A percentile compares a stretch with the other conserved stretches of the same genome.
phyloP scores from a whole-genome alignment of 163 green algal species.

The Coccomyxa subellipsoidea region DNA sequence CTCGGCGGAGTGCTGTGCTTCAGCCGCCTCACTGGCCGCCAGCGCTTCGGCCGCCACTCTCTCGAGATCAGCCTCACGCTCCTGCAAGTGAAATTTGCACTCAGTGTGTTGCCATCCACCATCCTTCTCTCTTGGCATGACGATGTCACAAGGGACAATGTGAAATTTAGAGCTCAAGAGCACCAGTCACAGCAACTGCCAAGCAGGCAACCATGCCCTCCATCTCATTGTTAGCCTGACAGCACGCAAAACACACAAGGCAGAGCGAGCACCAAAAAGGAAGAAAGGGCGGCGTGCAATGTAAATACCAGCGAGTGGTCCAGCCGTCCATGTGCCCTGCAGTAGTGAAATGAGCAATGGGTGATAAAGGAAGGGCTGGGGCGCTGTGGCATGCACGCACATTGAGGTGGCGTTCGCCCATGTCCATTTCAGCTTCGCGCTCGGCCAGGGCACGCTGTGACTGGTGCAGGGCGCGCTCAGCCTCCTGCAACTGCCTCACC shows the following conservation, averaged over 20 bases:
- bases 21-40: constrained; percentile 17
- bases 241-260: no score
- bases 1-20: constrained; percentile 19
- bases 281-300: no score
- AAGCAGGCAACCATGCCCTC: no score
- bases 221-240: no score
- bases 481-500: not conserved
- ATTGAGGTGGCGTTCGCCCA: constrained; percentile 1
- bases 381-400: not conserved
- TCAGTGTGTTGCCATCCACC: not conserved
- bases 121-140: not conserved
- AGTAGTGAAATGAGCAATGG: no score
- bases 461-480: constrained; percentile 31
- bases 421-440: constrained; percentile 7
- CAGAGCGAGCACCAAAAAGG: no score
- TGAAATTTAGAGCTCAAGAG: no score
- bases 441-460: constrained; percentile 4
- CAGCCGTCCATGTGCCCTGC: no score
- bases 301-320: no score
- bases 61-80: constrained; percentile 27
- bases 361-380: no score
- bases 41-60: constrained; percentile 10
- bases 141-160: not conserved
- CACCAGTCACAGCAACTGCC: no score
- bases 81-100: constrained; percentile 1